Evolutionary conservation across 2,329 filamentous ascomycete genomes (phyloP), one percentile per base, ranked within the genome.

Genomic region (Aschersonia sp.): DNA sequence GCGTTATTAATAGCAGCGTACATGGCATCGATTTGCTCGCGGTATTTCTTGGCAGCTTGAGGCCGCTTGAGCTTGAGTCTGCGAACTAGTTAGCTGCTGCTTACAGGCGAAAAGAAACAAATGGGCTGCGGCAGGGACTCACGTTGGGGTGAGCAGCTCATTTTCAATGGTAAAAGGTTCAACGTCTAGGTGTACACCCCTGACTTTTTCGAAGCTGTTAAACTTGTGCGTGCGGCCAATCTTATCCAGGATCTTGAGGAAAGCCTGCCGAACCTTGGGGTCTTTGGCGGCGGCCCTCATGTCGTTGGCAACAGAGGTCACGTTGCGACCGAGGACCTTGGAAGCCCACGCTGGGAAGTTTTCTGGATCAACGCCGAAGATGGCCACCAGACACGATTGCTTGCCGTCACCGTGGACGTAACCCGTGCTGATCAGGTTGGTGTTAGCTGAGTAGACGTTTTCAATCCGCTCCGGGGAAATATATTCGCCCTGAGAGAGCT

Each of bases 401-500:
- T 83, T 76, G 51, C 81, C 79, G 61, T 97, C 90, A 41, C 92
- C 92, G 66, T 98, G 90, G 30, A 97, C 86, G 60, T 87, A 95
- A 3, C 83, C 88, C 59, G 84, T 83, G 29, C 81, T 77, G 30
- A 97, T 69, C 55, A 89, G 81, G 53, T 78, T 83, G 52, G 81
- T 81, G 67, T 84, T 88, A 52, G 84, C 87, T 52, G 94, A 73
- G 64, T 89, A 94, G 37, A 95, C 84, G 63, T 95, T 95, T 72
- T 98, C 92, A 60, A 98, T 87, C 49, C 89, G 86, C 69, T 98
- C 92, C 11, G 92, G 92, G 1, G 89, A 95, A 58, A 98, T 87
- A 68, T 98, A 98, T 69, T 98, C 92, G 63, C 92, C 92, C 66
- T 98, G 92, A 0, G 90, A 83, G 48, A 98, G 79, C 76, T 98